Percentiles rank a stretch among this genome's conserved stretches.
Evolutionary conservation across 441 rosid species (phyloP).

Genomic region (Raphanus hybrid): DNA sequence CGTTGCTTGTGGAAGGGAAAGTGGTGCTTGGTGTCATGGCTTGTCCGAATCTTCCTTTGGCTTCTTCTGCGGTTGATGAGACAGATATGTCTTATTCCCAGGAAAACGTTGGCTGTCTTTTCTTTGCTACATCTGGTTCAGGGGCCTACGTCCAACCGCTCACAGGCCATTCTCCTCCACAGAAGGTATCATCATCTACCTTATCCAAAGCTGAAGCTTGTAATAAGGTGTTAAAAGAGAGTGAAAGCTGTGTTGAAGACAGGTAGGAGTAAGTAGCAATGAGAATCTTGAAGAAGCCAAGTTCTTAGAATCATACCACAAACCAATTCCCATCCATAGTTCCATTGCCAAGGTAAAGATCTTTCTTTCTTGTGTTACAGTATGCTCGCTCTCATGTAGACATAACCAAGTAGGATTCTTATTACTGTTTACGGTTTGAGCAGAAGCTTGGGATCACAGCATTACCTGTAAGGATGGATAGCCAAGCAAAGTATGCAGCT

Average conservation of each 20-base stretch:
- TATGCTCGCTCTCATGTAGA: neutral
- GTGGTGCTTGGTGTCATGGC: conserved; percentile 91
- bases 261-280: conserved; percentile 78
- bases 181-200: conserved; percentile 49
- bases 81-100: conserved; percentile 37
- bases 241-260: conserved; percentile 24
- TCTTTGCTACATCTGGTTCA: conserved; percentile 72
- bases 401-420: conserved; percentile 11
- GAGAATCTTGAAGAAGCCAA: conserved; percentile 86
- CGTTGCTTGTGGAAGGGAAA: conserved; percentile 85
- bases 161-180: conserved; percentile 52
- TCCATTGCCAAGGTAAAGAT: conserved; percentile 71
- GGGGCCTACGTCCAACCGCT: conserved; percentile 87
- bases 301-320: conserved; percentile 87
- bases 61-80: conserved; percentile 46
- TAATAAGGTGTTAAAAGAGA: conserved; percentile 19
- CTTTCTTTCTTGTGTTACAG: neutral
- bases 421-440: conserved; percentile 16
- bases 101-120: conserved; percentile 74
- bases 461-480: conserved; percentile 87
- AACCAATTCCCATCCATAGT: conserved; percentile 70
- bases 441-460: conserved; percentile 97
- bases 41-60: conserved; percentile 88
- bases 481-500: conserved; percentile 97
- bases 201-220: conserved; percentile 25